Evolutionary conservation across 495 filamentous ascomycete species (phyloP).

Genomic region (Trichoderma erinaceum): DNA sequence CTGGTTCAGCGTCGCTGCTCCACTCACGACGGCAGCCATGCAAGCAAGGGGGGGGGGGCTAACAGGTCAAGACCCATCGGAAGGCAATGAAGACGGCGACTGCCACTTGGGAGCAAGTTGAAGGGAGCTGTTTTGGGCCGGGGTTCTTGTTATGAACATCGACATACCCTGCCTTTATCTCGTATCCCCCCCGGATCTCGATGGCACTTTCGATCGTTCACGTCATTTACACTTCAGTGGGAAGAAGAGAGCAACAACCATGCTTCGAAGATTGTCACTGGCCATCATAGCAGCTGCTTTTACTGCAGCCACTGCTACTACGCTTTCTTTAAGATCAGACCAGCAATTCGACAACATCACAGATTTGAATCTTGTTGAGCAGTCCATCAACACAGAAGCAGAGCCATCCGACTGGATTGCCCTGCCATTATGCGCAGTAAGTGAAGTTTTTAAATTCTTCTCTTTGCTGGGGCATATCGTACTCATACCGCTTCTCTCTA

Average conservation of each 20-base stretch:
- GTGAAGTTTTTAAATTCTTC: neutral
- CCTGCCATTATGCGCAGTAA: conserved; percentile 3
- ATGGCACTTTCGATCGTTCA: neutral
- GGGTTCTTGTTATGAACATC: neutral
- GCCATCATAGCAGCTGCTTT: neutral
- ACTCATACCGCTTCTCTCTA: too few species aligned
- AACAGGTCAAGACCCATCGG: neutral
- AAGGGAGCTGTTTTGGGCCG: neutral
- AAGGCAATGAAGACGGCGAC: neutral
- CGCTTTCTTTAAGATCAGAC: neutral
- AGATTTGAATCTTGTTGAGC: neutral
- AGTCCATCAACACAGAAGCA: too few species aligned
- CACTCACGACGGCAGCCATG: neutral
- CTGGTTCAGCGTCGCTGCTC: neutral
- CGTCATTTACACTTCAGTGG: neutral
- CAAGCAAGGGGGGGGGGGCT: neutral
- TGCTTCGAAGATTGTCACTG: conserved; percentile 3
- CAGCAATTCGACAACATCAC: neutral
- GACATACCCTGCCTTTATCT: neutral
- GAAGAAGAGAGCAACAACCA: neutral
- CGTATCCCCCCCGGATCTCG: neutral
- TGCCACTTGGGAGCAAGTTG: neutral
- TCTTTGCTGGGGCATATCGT: neutral
- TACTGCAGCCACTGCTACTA: neutral
- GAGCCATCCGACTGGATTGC: neutral